These are phyloP conservation scores for Circinella umbellata DNA, from an alignment of 371 early-diverging fungal genomes.

Conservation along the genomic window DNA sequence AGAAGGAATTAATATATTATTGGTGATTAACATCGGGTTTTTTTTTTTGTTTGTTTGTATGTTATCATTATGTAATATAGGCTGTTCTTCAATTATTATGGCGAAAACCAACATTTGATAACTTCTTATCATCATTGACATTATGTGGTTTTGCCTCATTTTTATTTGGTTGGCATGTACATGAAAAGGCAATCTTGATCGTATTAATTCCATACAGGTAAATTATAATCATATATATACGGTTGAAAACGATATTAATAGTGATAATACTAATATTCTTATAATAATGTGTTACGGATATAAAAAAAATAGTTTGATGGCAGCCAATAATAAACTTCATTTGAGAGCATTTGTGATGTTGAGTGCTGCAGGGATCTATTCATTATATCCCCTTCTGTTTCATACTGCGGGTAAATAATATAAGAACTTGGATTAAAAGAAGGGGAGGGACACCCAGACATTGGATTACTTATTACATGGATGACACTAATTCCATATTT, in stretches of 20 bases:
- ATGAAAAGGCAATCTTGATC: slow-evolving; percentile 95
- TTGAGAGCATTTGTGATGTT: slow-evolving; percentile 68
- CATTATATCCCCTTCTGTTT: slow-evolving; percentile 90
- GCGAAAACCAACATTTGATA: slow-evolving; percentile 66
- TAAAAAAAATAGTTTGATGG: slow-evolving; percentile 43
- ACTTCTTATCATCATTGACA: slow-evolving; percentile 77
- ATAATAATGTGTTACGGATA: no score
- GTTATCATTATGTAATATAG: slow-evolving; percentile 16
- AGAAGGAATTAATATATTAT: no score
- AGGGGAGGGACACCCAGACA: neutral
- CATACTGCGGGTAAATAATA: slow-evolving; percentile 62
- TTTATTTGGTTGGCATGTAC: slow-evolving; percentile 98
- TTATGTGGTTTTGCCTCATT: slow-evolving; percentile 89
- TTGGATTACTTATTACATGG: neutral
- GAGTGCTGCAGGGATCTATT: slow-evolving; percentile 73
- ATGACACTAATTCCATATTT: slow-evolving; percentile 3
- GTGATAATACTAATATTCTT: no score
- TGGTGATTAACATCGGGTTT: neutral
- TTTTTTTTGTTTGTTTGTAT: neutral
- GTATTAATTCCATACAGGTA: slow-evolving; percentile 82
- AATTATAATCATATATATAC: slow-evolving; percentile 7
- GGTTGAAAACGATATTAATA: neutral
- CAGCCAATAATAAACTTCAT: slow-evolving; percentile 49
- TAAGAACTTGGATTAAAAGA: neutral
- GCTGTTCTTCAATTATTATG: slow-evolving; percentile 59